phyloP scores from a whole-genome alignment of 1,284 basidiomycete species.

The Pseudozyma thailandica region DNA sequence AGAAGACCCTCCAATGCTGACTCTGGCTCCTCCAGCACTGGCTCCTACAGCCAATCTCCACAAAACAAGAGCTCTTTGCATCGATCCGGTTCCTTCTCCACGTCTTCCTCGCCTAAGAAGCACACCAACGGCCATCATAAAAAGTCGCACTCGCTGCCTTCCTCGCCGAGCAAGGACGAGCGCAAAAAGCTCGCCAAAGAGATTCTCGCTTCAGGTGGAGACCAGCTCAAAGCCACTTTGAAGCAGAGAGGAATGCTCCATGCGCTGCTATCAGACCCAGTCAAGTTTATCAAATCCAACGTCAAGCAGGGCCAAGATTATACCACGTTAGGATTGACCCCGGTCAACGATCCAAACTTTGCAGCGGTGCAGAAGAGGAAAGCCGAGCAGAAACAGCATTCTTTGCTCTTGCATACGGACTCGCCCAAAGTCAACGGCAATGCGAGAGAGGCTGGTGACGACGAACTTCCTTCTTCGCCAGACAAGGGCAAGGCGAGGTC shows the following conservation, averaged over 20 bases:
- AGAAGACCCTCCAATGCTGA: constrained; percentile 34
- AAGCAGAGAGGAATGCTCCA: constrained; percentile 63
- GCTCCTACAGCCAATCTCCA: constrained; percentile 41
- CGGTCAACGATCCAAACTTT: constrained; percentile 45
- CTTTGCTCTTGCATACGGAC: constrained; percentile 36
- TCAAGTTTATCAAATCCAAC: constrained; percentile 46
- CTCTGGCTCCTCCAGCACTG: constrained; percentile 17
- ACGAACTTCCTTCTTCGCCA: constrained; percentile 7
- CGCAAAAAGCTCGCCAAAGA: constrained; percentile 31
- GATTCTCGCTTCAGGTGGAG: constrained; percentile 23
- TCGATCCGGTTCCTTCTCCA: constrained; percentile 32
- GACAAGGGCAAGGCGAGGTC: constrained; percentile 30
- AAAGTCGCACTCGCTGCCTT: constrained; percentile 17
- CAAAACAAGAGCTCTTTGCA: constrained; percentile 35
- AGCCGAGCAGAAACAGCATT: constrained; percentile 46
- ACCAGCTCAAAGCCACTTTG: constrained; percentile 32
- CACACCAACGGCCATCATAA: constrained; percentile 20
- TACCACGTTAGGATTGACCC: constrained; percentile 33
- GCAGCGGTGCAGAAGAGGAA: constrained; percentile 39
- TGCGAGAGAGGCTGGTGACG: not conserved
- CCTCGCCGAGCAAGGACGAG: constrained; percentile 33
- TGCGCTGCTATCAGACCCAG: constrained; percentile 45
- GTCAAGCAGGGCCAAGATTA: constrained; percentile 47
- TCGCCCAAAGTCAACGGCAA: constrained; percentile 31
- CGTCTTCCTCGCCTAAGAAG: constrained; percentile 13